Percentiles rank a stretch among this genome's conserved stretches.
phyloP scores from a whole-genome alignment of 495 filamentous ascomycete species.

The Pyrenula massariospora region DNA sequence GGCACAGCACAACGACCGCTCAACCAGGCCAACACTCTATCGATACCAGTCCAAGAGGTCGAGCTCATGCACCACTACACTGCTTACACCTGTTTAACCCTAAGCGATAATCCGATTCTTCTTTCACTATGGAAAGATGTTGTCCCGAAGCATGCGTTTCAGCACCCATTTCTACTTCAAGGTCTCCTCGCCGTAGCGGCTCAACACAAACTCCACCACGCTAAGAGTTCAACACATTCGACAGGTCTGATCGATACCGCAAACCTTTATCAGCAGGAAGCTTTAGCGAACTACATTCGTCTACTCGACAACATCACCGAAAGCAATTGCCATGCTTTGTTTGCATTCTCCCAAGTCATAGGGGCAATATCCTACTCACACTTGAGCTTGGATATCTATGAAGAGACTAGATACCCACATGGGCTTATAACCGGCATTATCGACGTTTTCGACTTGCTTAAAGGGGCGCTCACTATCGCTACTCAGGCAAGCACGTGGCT shows the following conservation, averaged over 20 bases:
- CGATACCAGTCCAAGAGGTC: neutral
- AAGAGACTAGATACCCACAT: neutral
- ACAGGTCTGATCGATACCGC: neutral
- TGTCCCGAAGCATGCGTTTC: neutral
- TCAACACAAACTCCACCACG: neutral
- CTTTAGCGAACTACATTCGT: neutral
- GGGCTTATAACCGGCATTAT: neutral
- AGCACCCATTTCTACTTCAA: neutral
- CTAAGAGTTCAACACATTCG: neutral
- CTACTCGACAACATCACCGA: neutral
- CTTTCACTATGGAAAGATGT: neutral
- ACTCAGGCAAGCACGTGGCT: neutral
- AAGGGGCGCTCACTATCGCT: neutral
- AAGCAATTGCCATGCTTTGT: neutral
- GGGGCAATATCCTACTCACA: neutral
- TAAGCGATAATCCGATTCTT: neutral
- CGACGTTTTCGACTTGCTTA: neutral
- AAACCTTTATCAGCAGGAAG: neutral
- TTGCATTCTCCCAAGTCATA: neutral
- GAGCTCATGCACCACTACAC: neutral
- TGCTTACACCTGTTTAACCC: neutral
- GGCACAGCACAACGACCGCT: neutral
- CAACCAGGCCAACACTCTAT: neutral
- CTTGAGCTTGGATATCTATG: neutral
- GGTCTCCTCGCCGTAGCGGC: neutral